Evolutionary conservation across 441 rosid genomes (phyloP).

Genomic region (Bruguiera hainesii): DNA sequence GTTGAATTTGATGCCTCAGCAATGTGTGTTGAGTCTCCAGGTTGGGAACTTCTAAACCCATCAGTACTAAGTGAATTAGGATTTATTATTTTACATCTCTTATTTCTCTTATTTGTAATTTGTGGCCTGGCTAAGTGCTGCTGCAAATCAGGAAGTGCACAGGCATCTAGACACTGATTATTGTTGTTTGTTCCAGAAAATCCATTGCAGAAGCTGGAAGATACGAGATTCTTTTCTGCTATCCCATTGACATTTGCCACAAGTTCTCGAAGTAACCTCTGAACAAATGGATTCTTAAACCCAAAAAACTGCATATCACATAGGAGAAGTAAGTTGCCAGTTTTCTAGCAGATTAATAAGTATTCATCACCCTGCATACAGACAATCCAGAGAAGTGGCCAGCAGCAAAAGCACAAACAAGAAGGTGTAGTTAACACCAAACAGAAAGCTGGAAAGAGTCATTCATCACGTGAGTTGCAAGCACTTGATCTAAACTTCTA

Average conservation of each 20-base stretch:
- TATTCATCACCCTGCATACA: neutral
- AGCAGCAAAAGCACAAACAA: neutral
- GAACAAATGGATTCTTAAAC: slow-evolving; percentile 72
- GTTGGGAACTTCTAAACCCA: slow-evolving; percentile 41
- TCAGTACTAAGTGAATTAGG: slow-evolving; percentile 23
- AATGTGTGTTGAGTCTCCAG: slow-evolving; percentile 23
- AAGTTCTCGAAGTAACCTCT: slow-evolving; percentile 81
- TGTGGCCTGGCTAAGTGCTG: slow-evolving; percentile 35
- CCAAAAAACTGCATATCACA: slow-evolving; percentile 72
- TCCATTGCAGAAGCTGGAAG: slow-evolving; percentile 42
- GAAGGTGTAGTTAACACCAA: neutral
- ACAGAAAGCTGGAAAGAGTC: too few relatives aligned
- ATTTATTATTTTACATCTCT: slow-evolving; percentile 33
- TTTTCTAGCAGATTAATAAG: neutral
- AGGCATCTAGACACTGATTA: slow-evolving; percentile 23
- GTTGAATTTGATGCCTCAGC: slow-evolving; percentile 26
- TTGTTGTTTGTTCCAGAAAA: slow-evolving; percentile 29
- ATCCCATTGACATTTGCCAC: slow-evolving; percentile 57
- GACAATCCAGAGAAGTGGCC: neutral
- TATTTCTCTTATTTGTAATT: slow-evolving; percentile 56
- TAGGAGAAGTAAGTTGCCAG: neutral
- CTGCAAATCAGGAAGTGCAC: slow-evolving; percentile 36
- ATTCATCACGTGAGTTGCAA: too few relatives aligned
- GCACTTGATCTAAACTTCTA: too few relatives aligned
- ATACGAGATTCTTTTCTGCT: slow-evolving; percentile 33